Conservation (phyloP, 192 early-diverging fungal genomes). For the Coemansia erecta region DNA sequence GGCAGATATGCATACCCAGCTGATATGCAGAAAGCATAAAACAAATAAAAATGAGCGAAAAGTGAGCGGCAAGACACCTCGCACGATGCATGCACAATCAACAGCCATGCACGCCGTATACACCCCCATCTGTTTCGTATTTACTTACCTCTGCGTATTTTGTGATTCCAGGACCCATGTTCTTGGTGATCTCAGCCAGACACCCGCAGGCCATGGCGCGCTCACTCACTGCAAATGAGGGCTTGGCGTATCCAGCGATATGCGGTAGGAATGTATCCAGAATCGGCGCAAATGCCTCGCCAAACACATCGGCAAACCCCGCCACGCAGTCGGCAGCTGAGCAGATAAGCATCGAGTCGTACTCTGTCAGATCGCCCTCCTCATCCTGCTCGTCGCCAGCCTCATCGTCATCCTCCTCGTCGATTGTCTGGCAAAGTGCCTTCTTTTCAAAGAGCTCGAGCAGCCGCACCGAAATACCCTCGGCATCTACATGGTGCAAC, state of each 20-base stretch:
- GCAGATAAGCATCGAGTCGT: constrained; percentile 76
- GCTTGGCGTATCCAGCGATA: constrained; percentile 74
- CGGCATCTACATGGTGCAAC: constrained; percentile 33
- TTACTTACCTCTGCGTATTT: constrained; percentile 54
- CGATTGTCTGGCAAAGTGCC: constrained; percentile 62
- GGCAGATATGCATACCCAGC: not conserved
- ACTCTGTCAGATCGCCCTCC: constrained; percentile 76
- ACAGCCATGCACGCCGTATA: constrained; percentile 5
- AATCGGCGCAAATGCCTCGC: constrained; percentile 69
- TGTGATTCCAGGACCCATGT: constrained; percentile 55
- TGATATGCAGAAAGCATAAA: constrained; percentile 1
- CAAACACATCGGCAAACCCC: constrained; percentile 70
- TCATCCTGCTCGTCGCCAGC: constrained; percentile 67
- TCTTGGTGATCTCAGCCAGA: constrained; percentile 71
- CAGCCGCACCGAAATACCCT: constrained; percentile 33
- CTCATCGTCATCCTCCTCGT: constrained; percentile 61
- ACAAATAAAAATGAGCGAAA: constrained; percentile 15
- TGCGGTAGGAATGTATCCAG: constrained; percentile 78
- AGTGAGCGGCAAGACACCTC: not conserved
- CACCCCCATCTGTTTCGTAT: not conserved
- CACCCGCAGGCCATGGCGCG: constrained; percentile 90
- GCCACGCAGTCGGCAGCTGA: constrained; percentile 80
- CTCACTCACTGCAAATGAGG: constrained; percentile 65
- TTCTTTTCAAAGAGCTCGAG: constrained; percentile 70
- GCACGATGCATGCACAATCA: constrained; percentile 8